Conservation (phyloP, 1,139 yeast genomes). For the Geotrichum macrosporum region DNA sequence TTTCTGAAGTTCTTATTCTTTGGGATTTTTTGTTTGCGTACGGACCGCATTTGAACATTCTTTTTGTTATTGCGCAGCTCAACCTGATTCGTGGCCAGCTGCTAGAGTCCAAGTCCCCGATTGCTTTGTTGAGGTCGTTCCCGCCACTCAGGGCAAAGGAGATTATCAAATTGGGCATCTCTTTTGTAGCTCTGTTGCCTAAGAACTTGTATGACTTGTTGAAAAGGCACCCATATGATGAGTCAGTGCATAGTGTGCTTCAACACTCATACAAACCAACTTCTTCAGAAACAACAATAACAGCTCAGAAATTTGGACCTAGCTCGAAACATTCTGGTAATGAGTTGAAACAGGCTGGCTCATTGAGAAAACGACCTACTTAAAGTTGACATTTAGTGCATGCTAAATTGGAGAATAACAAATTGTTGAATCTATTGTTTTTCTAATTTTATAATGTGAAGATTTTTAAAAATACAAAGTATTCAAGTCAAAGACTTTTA, state of each 20-base stretch:
- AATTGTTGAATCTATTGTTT: slow-evolving; percentile 1
- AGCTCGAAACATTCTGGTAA: background rate
- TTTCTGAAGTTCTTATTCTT: slow-evolving; percentile 64
- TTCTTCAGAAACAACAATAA: background rate
- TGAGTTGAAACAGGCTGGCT: background rate
- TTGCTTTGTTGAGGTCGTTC: slow-evolving; percentile 66
- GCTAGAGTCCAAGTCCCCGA: slow-evolving; percentile 60
- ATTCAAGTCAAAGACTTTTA: too few species aligned
- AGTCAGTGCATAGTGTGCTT: slow-evolving; percentile 20
- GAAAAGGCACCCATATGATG: slow-evolving; percentile 66
- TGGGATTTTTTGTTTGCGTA: slow-evolving; percentile 94
- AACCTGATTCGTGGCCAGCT: slow-evolving; percentile 62
- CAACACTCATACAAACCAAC: slow-evolving; percentile 25
- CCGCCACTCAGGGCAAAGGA: slow-evolving; percentile 65
- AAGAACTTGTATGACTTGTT: slow-evolving; percentile 61
- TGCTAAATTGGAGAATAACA: too few species aligned
- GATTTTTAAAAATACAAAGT: too few species aligned
- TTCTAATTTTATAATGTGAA: background rate
- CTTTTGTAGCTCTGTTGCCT: slow-evolving; percentile 76
- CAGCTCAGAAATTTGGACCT: background rate
- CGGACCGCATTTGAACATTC: slow-evolving; percentile 82
- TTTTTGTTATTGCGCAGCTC: slow-evolving; percentile 81
- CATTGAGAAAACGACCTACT: background rate
- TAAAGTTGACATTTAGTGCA: background rate
- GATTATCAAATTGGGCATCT: slow-evolving; percentile 71